Evolutionary conservation across 352 stramenopile genomes (phyloP), one percentile per base, ranked within the genome.

Genomic region (Globisporangium nodosum): DNA sequence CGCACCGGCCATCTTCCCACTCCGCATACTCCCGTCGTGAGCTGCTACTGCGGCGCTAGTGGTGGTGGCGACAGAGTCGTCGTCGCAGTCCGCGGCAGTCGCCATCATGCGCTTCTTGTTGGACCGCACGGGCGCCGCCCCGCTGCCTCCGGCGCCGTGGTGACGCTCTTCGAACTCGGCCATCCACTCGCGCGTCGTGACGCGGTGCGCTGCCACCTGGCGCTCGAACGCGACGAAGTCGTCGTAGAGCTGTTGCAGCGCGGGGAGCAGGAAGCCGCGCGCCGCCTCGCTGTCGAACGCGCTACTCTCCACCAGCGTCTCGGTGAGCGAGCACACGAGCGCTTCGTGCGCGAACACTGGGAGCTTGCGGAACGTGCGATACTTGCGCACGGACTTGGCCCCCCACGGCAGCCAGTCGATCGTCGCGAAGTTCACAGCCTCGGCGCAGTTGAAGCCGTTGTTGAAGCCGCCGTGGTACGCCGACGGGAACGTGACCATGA

Each of bases 391-490:
- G 5, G 76, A 90, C 52, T 81, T 81, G 33, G 75, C 67, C 12
- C 89, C 89, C 74, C 78, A 96, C 0, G 89, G 80, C 7, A 97
- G 50, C 89, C 89, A 97, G 58, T 96, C 87, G 27, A 92, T 55
- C 0, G 87, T 94, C 2, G 89, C 89, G 64, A 97, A 97, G 56
- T 97, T 97, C 3, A 96, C 88, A 5, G 89, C 89, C 60, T 97
- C 89, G 2, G 85, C 89, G 50, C 88, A 90, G 52, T 97, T 98
- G 51, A 98, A 98, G 8, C 97, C 97, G 48, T 98, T 92, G 70
- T 96, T 99, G 60, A 99, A 99, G 11, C 97, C 97, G 42, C 85
- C 88, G 66, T 99, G 97, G 64, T 99, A 99, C 0, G 97, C 87
- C 4, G 94, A 96, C 49, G 97, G 97, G 64, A 99, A 99, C 0